Conservation (phyloP, 2,329 filamentous ascomycete species). For the Clathrospora elynae region DNA sequence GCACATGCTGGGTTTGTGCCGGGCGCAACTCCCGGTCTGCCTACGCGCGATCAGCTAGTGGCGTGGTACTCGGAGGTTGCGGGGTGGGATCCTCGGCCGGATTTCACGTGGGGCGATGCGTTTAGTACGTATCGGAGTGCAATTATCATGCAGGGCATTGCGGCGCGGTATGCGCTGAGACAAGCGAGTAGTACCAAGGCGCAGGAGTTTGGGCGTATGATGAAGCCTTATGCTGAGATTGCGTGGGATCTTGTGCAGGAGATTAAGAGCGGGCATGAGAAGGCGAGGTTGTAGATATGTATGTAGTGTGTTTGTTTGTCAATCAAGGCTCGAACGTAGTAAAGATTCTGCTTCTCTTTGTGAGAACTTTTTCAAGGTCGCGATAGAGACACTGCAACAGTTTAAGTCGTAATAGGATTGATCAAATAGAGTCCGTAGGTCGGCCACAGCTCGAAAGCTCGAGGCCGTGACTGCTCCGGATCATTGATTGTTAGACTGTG, state of each 20-base stretch:
- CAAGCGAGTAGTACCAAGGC: slow-evolving; percentile 91
- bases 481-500: slow-evolving; percentile 9
- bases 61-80: slow-evolving; percentile 70
- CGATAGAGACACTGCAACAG: no score
- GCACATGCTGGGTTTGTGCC: slow-evolving; percentile 63
- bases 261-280: slow-evolving; percentile 49
- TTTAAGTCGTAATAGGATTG: no score
- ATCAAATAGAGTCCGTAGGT: slow-evolving; percentile 6
- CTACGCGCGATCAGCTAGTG: slow-evolving; percentile 62
- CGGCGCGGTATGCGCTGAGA: slow-evolving; percentile 78
- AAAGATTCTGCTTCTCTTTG: no score
- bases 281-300: slow-evolving; percentile 43
- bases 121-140: slow-evolving; percentile 65
- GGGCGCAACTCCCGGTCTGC: slow-evolving; percentile 69
- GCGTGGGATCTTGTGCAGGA: slow-evolving; percentile 75
- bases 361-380: no score
- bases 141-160: slow-evolving; percentile 85
- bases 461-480: background rate
- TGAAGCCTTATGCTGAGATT: slow-evolving; percentile 73
- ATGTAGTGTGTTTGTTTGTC: slow-evolving; percentile 1
- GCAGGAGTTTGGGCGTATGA: slow-evolving; percentile 69
- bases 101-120: slow-evolving; percentile 67
- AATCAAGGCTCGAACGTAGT: slow-evolving; percentile 2
- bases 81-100: slow-evolving; percentile 70
- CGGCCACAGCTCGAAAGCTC: background rate